Base-by-base conservation (phyloP, 345 rosid species). In the Gossypium longicalyx region DNA sequence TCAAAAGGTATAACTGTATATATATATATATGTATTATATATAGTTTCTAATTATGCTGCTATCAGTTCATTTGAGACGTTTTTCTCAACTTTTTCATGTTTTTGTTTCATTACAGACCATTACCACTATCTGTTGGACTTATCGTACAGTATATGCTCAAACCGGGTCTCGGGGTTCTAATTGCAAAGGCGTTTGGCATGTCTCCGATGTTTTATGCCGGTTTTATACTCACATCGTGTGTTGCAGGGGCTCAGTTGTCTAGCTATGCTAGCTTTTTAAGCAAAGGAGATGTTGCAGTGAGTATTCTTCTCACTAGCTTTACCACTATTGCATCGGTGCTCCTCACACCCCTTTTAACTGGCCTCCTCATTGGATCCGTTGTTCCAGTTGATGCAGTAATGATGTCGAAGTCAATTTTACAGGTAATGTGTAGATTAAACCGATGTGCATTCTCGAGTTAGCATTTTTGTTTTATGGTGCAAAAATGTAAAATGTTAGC, bases 231-330 rank as follows among this genome's bases (percentile, higher is more conserved):
- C 81, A 89, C 89, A 67, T 72, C 89, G 74, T 94, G 98, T 84
- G 97, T 92, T 67, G 88, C 93, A 2, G 97, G 98, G 47, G 98
- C 98, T 82, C 98, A 94, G 80, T 74, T 94, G 6, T 92, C 98
- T 12, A 90, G 94, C 80, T 90, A 90, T 66, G 94, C 88, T 23
- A 88, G 90, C 76, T 90, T 84, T 83, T 82, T 90, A 82, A 85
- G 94, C 82, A 87, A 87, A 82, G 90, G 97, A 56, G 98, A 94
- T 84, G 93, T 94, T 19, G 97, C 97, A n/a, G 74, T 94, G 82
- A 94, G 98, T 85, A 90, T 94, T 83, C 92, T 94, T n/a, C 97
- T 94, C 51, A 91, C 97, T 38, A 92, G 97, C 80, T 81, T 73
- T 45, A 88, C 91, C 7, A 94, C 98, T 68, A 87, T 92, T 72